Evolutionary conservation across 441 rosid species (phyloP).

Genomic region (Pelargonium cotyledonis): DNA sequence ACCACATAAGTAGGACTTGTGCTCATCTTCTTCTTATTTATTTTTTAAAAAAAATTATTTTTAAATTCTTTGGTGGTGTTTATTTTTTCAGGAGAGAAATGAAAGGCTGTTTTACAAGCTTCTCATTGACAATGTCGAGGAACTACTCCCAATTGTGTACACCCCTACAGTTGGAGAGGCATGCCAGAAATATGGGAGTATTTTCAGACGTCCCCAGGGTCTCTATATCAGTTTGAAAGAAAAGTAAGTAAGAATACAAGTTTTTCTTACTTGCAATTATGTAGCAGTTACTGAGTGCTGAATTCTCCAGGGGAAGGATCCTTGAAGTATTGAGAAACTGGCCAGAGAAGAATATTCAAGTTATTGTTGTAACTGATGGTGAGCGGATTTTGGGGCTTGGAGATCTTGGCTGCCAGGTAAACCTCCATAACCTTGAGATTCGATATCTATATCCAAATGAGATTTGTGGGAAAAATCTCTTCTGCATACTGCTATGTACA

Average conservation of each 20-base stretch:
- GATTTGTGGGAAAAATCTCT: constrained; percentile 4
- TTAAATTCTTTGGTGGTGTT: neutral
- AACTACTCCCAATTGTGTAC: constrained; percentile 86
- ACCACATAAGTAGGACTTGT: neutral
- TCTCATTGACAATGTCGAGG: constrained; percentile 86
- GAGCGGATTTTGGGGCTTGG: constrained; percentile 71
- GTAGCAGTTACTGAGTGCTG: constrained; percentile 14
- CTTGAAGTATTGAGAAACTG: constrained; percentile 84
- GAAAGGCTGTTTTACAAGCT: constrained; percentile 89
- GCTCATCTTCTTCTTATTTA: too few species aligned
- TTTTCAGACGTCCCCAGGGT: constrained; percentile 90
- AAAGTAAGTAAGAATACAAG: constrained; percentile 39
- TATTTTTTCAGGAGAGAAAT: constrained; percentile 67
- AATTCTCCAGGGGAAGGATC: constrained; percentile 59
- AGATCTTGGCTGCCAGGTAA: constrained; percentile 96
- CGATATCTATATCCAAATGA: neutral
- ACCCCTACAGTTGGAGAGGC: constrained; percentile 98
- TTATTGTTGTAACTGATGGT: constrained; percentile 90
- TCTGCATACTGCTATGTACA: constrained; percentile 3
- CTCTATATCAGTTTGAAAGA: constrained; percentile 90
- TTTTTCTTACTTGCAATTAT: constrained; percentile 13
- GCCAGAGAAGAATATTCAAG: constrained; percentile 85
- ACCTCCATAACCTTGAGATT: neutral
- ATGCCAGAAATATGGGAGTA: constrained; percentile 94
- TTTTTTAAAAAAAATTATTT: too few species aligned